Evolutionary conservation across 2,329 filamentous ascomycete species (phyloP).

Genomic region (Paraphoma sp.): DNA sequence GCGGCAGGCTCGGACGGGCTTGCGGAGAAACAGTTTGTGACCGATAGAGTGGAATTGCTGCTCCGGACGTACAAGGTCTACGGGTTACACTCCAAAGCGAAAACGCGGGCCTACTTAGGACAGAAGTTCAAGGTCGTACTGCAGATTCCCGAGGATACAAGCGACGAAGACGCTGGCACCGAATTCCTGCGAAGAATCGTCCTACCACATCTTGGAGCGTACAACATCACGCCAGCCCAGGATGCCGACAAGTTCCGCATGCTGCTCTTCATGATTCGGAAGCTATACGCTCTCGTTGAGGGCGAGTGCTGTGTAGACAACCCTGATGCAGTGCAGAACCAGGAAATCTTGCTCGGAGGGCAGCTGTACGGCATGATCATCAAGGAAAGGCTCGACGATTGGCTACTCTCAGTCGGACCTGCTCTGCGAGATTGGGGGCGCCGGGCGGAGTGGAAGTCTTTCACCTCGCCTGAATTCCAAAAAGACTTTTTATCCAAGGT

Average conservation of each 20-base stretch:
- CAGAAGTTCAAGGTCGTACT: conserved; percentile 90
- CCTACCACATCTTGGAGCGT: conserved; percentile 86
- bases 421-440: conserved; percentile 63
- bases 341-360: conserved; percentile 91
- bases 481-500: conserved; percentile 81
- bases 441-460: conserved; percentile 61
- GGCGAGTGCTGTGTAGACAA: conserved; percentile 95
- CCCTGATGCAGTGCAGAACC: conserved; percentile 94
- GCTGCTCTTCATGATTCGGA: conserved; percentile 94
- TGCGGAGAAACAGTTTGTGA: conserved; percentile 86
- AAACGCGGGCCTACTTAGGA: conserved; percentile 86
- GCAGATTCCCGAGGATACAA: conserved; percentile 81
- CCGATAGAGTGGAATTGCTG: conserved; percentile 90
- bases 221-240: conserved; percentile 82
- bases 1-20: conserved; percentile 76
- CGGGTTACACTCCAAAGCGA: conserved; percentile 77
- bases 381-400: conserved; percentile 93
- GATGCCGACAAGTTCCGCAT: conserved; percentile 93
- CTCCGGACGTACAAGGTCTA: conserved; percentile 94
- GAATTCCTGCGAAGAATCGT: conserved; percentile 92
- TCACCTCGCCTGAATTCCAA: conserved; percentile 76
- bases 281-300: conserved; percentile 90
- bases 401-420: conserved; percentile 70
- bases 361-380: conserved; percentile 95
- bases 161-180: conserved; percentile 86